Evolutionary conservation across 495 filamentous ascomycete genomes (phyloP).

Genomic region (Penicillium soppii): DNA sequence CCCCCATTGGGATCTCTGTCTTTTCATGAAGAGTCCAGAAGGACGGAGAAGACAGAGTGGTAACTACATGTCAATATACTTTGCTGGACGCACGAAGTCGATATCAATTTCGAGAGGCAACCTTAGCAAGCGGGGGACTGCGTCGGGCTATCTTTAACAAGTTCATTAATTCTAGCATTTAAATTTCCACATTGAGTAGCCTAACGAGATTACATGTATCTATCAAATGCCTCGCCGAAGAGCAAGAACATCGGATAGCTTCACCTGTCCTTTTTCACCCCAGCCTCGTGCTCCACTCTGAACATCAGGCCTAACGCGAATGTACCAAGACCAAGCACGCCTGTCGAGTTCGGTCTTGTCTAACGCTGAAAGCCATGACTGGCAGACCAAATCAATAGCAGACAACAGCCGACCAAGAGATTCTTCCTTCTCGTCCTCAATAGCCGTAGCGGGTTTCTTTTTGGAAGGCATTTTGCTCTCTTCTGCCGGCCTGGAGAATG

Average conservation of each 20-base stretch:
- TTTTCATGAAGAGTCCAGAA: no score
- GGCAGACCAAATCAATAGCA: conserved; percentile 65
- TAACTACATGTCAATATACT: no score
- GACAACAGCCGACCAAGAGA: conserved; percentile 66
- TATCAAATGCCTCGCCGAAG: conserved; percentile 48
- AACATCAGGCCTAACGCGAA: conserved; percentile 69
- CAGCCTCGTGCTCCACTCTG: conserved; percentile 70
- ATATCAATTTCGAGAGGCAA: no score
- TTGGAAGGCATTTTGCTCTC: conserved; percentile 7
- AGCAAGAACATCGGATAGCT: conserved; percentile 62
- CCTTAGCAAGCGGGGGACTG: no score
- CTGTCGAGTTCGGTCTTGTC: conserved; percentile 63
- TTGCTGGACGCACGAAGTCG: no score
- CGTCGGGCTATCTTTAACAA: no score
- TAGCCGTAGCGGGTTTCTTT: conserved; percentile 24
- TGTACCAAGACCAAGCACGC: conserved; percentile 79
- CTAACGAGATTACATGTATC: background rate
- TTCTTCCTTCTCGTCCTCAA: conserved; percentile 58
- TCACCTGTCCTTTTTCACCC: conserved; percentile 75
- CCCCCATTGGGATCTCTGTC: no score
- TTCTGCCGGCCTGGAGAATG: conserved; percentile 20
- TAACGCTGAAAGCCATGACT: conserved; percentile 64
- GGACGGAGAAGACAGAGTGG: no score
- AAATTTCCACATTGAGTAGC: no score
- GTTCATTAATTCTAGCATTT: no score